Base-by-base conservation (phyloP, 441 rosid species). In the Erodium trifolium region DNA sequence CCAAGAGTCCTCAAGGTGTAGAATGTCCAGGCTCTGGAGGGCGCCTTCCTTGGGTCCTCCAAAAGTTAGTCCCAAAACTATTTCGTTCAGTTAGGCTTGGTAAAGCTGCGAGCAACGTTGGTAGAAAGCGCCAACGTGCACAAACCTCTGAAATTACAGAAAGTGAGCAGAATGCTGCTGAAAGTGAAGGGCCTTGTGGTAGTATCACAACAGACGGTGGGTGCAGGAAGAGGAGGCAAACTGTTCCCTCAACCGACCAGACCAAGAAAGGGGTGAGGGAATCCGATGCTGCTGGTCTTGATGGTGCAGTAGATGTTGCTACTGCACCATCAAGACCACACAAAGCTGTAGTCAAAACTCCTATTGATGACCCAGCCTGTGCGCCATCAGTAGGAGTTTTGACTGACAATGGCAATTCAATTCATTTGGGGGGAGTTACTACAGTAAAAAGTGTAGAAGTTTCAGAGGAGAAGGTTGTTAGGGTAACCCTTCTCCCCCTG, bases 111-210 rank as follows among this genome's bases (percentile, higher is more conserved):
- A 70, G 81, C 63, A 77, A 76, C 35, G 73, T 29, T 71, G 71
- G 78, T 63, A 82, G 81, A 80, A 93, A 89, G 82, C 79, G 93
- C 51, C 88, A 68, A 49, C 86, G 71, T 10, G 80, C 73, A 37
- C 79, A 79, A 60, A 70, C 70, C 69, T 81, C 85, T 11, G 79
- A 17, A 76, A 74, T 84, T 39, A 75, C 78, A 27, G 90, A 78
- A 66, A 82, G 76, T 66, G 86, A 82, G 82, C 84, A 77, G 68
- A 78, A 82, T 72, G 88, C 71, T 68, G 86, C 79, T 66, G 87
- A 89, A 64, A 88, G 93, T 27, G 92, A 88, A 73, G 93, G 81
- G 14, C 79, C 60, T 70, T 85, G 88, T 59, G 93, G 82, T 67
- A 91, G 92, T 80, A 75, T 84, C 66, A 75, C 87, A 62, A 55